phyloP scores from a whole-genome alignment of 2,329 filamentous ascomycete genomes.

The Septoria petroselini region DNA sequence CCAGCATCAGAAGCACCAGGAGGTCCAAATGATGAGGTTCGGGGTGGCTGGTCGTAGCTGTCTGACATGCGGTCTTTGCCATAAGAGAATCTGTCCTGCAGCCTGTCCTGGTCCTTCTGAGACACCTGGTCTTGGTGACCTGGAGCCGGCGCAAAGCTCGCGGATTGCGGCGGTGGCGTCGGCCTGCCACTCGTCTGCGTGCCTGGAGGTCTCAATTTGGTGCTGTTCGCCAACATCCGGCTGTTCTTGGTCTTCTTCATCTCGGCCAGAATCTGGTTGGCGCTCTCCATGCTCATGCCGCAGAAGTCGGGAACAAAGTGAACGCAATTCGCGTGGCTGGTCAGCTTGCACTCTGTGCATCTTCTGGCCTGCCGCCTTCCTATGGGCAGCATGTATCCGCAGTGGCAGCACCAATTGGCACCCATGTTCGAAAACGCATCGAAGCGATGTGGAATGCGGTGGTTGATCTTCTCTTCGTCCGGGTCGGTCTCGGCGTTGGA shows the following conservation, averaged over 20 bases:
- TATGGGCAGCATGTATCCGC: conserved; percentile 90
- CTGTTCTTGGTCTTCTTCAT: conserved; percentile 72
- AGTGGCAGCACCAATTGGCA: conserved; percentile 99
- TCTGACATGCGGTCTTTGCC: conserved; percentile 45
- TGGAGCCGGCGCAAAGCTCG: conserved; percentile 37
- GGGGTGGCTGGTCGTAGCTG: conserved; percentile 39
- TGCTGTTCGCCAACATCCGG: conserved; percentile 30
- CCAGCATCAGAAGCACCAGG: conserved; percentile 49
- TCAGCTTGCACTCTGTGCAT: conserved; percentile 90
- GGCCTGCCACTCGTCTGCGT: conserved; percentile 43
- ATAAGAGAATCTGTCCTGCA: conserved; percentile 48
- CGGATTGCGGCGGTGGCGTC: conserved; percentile 42
- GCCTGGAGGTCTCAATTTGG: conserved; percentile 57
- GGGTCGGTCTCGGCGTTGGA: conserved; percentile 97
- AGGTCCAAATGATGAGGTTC: conserved; percentile 42
- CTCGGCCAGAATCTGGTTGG: conserved; percentile 87
- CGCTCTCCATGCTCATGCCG: conserved; percentile 97
- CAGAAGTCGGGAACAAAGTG: conserved; percentile 98
- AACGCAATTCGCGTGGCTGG: conserved; percentile 84
- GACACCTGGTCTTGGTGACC: conserved; percentile 40
- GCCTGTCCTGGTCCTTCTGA: conserved; percentile 25
- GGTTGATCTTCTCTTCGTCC: conserved; percentile 99
- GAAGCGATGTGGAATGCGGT: conserved; percentile 96
- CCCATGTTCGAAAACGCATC: conserved; percentile 95
- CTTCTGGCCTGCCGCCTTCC: conserved; percentile 93